Conservation (phyloP, 73 alveolate genomes). For the Urostyla sp. region DNA sequence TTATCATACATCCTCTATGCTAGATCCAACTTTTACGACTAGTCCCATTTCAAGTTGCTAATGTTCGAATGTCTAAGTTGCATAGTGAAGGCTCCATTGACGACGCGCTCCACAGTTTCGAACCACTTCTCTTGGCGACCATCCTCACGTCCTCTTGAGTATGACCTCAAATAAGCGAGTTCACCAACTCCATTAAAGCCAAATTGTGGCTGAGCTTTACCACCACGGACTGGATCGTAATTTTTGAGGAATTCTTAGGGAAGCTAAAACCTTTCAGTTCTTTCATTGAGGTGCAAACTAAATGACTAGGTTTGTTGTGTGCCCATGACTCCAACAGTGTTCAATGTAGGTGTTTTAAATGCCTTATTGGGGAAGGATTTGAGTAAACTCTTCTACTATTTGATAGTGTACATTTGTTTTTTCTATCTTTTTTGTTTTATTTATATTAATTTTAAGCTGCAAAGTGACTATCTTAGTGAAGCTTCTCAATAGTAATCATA, state of each 20-base stretch:
- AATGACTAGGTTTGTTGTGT: too few relatives aligned
- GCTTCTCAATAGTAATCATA: too few relatives aligned
- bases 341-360: too few relatives aligned
- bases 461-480: too few relatives aligned
- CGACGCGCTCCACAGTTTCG: constrained; percentile 73
- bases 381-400: too few relatives aligned
- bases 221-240: constrained; percentile 9
- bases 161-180: constrained; percentile 63
- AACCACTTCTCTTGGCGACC: constrained; percentile 61
- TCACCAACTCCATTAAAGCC: constrained; percentile 82
- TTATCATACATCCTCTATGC: constrained; percentile 72
- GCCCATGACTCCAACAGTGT: too few relatives aligned
- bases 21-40: background rate
- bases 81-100: constrained; percentile 68
- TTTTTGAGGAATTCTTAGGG: background rate
- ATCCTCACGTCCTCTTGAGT: constrained; percentile 60
- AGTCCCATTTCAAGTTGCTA: constrained; percentile 4
- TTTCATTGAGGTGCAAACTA: too few relatives aligned
- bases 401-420: too few relatives aligned
- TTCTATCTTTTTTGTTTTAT: too few relatives aligned
- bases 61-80: constrained; percentile 20
- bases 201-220: constrained; percentile 43
- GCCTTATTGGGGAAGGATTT: too few relatives aligned
- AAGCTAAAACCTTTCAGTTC: too few relatives aligned
- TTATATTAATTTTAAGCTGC: too few relatives aligned